Evolutionary conservation across 2,329 filamentous ascomycete genomes (phyloP), one percentile per base, ranked within the genome.

Genomic region (Fusarium burgessii): DNA sequence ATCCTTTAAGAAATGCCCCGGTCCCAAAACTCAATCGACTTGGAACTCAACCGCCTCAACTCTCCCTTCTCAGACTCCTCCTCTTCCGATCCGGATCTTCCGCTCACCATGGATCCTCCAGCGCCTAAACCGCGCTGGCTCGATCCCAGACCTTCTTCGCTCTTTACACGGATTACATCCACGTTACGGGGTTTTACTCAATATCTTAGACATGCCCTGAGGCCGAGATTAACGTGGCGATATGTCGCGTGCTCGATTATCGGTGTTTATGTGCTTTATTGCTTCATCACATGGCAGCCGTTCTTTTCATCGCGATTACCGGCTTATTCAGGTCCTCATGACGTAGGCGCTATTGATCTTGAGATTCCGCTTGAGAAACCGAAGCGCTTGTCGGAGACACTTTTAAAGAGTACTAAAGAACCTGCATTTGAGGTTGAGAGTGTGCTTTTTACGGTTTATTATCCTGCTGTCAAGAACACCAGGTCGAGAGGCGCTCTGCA

Each of bases 371-470:
- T 84, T 0, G 75, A 77, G 9, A 73, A 73, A 29, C 78, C 80
- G 3, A 71, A 75, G 13, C 74, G 68, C 20, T 71, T 80, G 12
- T 78, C 79, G 5, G 76, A 81, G 8, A 74, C 79, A 9, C 41
- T 77, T 13, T 78, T 85, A 69, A 81, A 76, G 42, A 71, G 65
- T 13, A 78, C 78, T 0, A 77, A 78, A 14, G 68, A 79, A 25
- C 80, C 81, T 5, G 84, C 84, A 0, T 87, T 86, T 51, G 79
- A 83, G 23, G 72, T 86, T 1, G 77, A 84, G 61, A 85, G 83
- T 2, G 84, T 86, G 6, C 78, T 87, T 7, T 85, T 87, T 64
- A 84, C 84, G 1, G 62, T 87, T 6, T 87, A 86, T 77, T 86
- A 87, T 47, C 85, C 85, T 4, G 74, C 82, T 9, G 69, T 75